Conservation (phyloP, 495 filamentous ascomycete genomes). For the Penicillium verhagenii region DNA sequence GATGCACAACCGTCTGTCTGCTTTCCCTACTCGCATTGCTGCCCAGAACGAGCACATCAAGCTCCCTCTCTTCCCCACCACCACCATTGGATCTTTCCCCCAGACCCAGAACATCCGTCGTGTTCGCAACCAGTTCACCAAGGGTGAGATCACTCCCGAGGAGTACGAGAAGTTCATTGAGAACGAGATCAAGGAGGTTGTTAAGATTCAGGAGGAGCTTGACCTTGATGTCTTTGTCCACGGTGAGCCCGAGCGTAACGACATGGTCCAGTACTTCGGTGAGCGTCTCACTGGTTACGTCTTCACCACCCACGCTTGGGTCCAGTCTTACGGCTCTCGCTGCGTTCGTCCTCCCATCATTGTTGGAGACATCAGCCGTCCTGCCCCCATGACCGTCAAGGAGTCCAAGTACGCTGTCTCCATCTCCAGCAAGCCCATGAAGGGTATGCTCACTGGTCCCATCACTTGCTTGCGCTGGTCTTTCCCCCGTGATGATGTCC, state of each 20-base stretch:
- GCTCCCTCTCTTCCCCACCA: constrained; percentile 96
- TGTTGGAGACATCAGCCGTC: constrained; percentile 96
- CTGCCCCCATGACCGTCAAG: constrained; percentile 97
- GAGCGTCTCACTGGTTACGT: constrained; percentile 95
- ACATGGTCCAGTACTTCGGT: constrained; percentile 99
- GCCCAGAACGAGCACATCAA: constrained; percentile 84
- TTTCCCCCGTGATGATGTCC: constrained; percentile 98
- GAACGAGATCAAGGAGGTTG: constrained; percentile 89
- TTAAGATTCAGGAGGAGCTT: constrained; percentile 97
- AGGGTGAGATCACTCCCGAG: constrained; percentile 86
- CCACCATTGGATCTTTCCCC: constrained; percentile 98
- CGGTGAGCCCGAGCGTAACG: constrained; percentile 98
- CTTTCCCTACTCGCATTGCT: constrained; percentile 77
- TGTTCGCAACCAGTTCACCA: constrained; percentile 94
- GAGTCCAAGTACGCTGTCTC: constrained; percentile 98
- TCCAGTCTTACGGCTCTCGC: constrained; percentile 95
- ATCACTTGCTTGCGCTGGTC: constrained; percentile 99
- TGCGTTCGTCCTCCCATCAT: constrained; percentile 98
- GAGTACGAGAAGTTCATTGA: constrained; percentile 98
- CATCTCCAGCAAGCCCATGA: constrained; percentile 97
- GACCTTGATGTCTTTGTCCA: constrained; percentile 95
- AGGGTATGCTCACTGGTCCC: constrained; percentile 99
- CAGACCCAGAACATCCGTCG: constrained; percentile 98
- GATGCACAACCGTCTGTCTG: constrained; percentile 88
- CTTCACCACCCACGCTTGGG: constrained; percentile 99